Conservation (phyloP, 2,329 filamentous ascomycete genomes). For the Fusarium metavorans region DNA sequence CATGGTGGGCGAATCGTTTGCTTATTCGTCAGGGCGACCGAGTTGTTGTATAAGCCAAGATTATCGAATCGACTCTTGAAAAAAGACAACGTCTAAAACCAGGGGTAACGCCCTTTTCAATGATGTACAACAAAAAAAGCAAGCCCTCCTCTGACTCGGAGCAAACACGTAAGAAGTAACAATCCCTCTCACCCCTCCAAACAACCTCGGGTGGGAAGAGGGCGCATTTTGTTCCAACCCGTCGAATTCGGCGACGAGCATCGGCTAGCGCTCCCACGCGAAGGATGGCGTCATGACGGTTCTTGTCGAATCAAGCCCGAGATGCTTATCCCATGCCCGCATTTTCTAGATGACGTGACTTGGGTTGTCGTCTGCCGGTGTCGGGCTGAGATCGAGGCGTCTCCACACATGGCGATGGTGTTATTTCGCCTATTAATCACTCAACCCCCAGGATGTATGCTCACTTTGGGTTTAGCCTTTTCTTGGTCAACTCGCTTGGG, state of each 20-base stretch:
- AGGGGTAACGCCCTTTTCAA: conserved; percentile 5
- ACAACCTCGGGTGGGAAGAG: background rate
- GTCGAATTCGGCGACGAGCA: background rate
- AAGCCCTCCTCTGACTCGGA: background rate
- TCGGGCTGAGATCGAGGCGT: conserved; percentile 30
- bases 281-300: conserved; percentile 39
- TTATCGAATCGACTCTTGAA: background rate
- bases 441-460: conserved; percentile 25
- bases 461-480: conserved; percentile 1
- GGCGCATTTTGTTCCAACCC: conserved; percentile 15
- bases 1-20: conserved; percentile 19
- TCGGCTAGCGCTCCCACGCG: conserved; percentile 13
- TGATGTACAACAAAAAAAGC: conserved; percentile 7
- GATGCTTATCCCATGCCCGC: conserved; percentile 31
- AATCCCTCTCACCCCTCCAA: conserved; percentile 3
- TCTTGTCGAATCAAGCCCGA: conserved; percentile 34
- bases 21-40: background rate
- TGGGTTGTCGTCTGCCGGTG: conserved; percentile 29
- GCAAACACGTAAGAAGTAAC: conserved; percentile 19
- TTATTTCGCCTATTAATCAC: conserved; percentile 45
- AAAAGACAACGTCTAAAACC: background rate
- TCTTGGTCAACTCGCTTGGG: background rate
- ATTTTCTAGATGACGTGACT: conserved; percentile 38
- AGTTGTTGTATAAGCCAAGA: background rate
- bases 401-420: conserved; percentile 42